Percentiles rank a stretch among this genome's conserved stretches.
Evolutionary conservation across 2,329 filamentous ascomycete species (phyloP).

Genomic region (Clonostachys rhizophaga): DNA sequence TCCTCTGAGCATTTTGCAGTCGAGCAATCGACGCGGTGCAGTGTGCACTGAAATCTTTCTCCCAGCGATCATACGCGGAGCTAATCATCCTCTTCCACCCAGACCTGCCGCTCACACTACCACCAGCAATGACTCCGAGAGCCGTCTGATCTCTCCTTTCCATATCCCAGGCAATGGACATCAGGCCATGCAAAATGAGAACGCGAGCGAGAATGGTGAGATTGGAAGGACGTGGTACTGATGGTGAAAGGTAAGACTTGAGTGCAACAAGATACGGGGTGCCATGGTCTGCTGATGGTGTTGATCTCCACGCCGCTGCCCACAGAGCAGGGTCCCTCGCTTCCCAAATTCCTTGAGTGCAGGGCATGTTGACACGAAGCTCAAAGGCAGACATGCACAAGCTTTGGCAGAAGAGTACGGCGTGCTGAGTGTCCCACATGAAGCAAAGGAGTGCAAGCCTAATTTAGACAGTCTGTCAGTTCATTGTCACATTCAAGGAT

Average conservation of each 20-base stretch:
- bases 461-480: neutral
- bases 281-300: constrained; percentile 13
- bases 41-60: constrained; percentile 50
- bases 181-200: constrained; percentile 54
- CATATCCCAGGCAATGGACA: constrained; percentile 60
- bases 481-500: neutral
- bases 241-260: constrained; percentile 50
- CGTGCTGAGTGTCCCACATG: constrained; percentile 63
- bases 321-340: constrained; percentile 46
- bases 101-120: constrained; percentile 1
- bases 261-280: constrained; percentile 44
- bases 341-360: constrained; percentile 51
- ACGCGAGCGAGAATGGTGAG: constrained; percentile 48
- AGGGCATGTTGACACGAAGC: constrained; percentile 51
- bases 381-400: constrained; percentile 64
- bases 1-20: constrained; percentile 5
- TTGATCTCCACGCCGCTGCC: constrained; percentile 29
- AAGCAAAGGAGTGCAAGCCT: constrained; percentile 56
- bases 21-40: constrained; percentile 19
- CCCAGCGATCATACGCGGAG: constrained; percentile 52
- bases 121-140: constrained; percentile 32
- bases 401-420: constrained; percentile 60
- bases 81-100: constrained; percentile 46
- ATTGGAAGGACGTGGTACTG: constrained; percentile 23
- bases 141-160: constrained; percentile 57